Evolutionary conservation across 768 basidiomycete species (phyloP), one percentile per base, ranked within the genome.

Genomic region (Mrakia frigida): DNA sequence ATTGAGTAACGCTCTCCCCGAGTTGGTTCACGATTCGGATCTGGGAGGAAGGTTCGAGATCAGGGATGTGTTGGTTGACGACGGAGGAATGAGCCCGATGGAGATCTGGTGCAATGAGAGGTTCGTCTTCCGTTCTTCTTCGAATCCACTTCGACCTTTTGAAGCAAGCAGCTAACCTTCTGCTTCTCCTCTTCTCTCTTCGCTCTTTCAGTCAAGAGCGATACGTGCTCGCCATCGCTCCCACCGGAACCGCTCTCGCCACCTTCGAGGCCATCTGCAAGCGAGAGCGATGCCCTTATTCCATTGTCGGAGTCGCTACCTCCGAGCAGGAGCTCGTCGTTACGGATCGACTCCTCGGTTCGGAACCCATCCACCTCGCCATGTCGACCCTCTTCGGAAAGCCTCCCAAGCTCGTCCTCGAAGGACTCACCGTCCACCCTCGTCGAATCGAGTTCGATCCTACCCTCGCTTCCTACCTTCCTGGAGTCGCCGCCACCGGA

Each of bases 101-200:
- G 96, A 98, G 85, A 98, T 98, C 70, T 99, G 97, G 97, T 98
- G 97, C 82, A 99, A 99, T 84, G 97, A 99, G 84, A 91, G 69
- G 75, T 76, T 6, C 23, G 61, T 71, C 23, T 28, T 43, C 18
- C 52, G 33, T 3, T 21, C 21, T 46, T 56, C 9, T 46, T 39
- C 14, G 13, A 41, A 6, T 16, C 43, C 33, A 2, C 33, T 75
- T n/a, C n/a, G n/a, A n/a, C n/a, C n/a, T n/a, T n/a, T n/a, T n/a
- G n/a, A n/a, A n/a, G n/a, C n/a, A n/a, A n/a, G n/a, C n/a, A n/a
- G n/a, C n/a, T n/a, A n/a, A n/a, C n/a, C n/a, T n/a, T 1, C 2
- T 33, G 3, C 13, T 35, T 50, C 5, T 25, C 13, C n/a, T 7
- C 43, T n/a, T 53, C 31, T 23, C 33, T 1, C 18, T 56, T 56